A percentile compares a stretch with the other conserved stretches of the same genome.
Evolutionary conservation across 2,329 filamentous ascomycete genomes (phyloP).

Genomic region (Pyrenophora tritici-repentis): DNA sequence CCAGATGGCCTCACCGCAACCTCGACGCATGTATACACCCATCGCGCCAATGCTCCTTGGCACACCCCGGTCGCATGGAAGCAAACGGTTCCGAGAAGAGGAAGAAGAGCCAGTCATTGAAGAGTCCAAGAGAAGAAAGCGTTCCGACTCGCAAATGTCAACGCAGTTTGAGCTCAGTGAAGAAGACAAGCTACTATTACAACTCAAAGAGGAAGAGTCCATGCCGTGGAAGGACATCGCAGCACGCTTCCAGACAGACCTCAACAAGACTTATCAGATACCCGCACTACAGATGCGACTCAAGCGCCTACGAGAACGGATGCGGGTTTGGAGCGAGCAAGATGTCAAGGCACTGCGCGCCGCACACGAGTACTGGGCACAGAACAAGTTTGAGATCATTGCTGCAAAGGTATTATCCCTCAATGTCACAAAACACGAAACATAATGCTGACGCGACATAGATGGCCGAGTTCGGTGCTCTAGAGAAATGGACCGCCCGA

Average conservation of each 20-base stretch:
- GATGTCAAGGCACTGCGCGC: conserved; percentile 56
- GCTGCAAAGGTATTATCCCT: conserved; percentile 50
- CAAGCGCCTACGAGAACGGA: conserved; percentile 57
- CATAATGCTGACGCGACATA: conserved; percentile 30
- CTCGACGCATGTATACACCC: conserved; percentile 49
- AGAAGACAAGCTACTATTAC: conserved; percentile 56
- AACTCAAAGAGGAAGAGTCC: conserved; percentile 58
- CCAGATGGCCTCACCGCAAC: conserved; percentile 45
- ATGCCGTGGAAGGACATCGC: conserved; percentile 62
- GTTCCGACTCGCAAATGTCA: conserved; percentile 45
- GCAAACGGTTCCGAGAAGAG: conserved; percentile 49
- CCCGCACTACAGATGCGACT: conserved; percentile 61
- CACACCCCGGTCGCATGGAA: conserved; percentile 32
- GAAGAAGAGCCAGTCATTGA: conserved; percentile 35
- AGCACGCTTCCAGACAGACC: conserved; percentile 54
- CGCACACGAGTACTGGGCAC: conserved; percentile 59
- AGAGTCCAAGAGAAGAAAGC: conserved; percentile 49
- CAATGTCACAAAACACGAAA: neutral
- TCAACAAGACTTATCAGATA: conserved; percentile 56
- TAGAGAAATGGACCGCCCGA: conserved; percentile 57
- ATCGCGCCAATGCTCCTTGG: conserved; percentile 52
- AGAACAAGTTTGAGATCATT: conserved; percentile 61
- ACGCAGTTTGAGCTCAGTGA: conserved; percentile 53
- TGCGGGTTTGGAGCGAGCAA: conserved; percentile 58
- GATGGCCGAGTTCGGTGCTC: conserved; percentile 58